Evolutionary conservation across 495 filamentous ascomycete genomes (phyloP), one percentile per base, ranked within the genome.

Genomic region (Darksidea phi): DNA sequence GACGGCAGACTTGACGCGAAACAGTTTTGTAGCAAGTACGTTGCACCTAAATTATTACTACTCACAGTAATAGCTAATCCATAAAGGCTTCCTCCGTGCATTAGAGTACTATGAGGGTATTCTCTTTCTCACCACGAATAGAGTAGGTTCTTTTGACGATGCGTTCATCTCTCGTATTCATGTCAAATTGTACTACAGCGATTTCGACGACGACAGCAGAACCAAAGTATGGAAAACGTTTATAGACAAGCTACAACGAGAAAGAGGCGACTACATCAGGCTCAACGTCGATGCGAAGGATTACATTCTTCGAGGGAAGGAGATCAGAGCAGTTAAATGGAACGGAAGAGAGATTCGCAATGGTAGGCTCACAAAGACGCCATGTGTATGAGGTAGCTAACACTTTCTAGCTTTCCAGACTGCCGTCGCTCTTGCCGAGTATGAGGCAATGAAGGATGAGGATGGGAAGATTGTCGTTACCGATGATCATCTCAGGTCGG

Each of bases 41-140:
- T 38, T 38, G 36, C 7, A 15, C 8, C 15, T 8, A 7, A 38
- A 15, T 8, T 38, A 38, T 15, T 38, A n/a, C n/a, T n/a, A n/a
- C n/a, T n/a, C n/a, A 15, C 36, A 38, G 7, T 38, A 7, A 15
- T 15, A 8, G 36, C 36, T 83, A 21, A 70, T 83, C 0, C 8
- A 15, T 7, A 7, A 7, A 38, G 36, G 15, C 15, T 8, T 38
- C 15, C 36, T 38, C 8, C 36, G 36, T 8, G 7, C 15, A 38
- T 8, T 38, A 38, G 36, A 38, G 15, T 38, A 38, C 36, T 38
- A 38, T 15, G 8, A 38, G 15, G 36, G 36, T 8, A 7, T 38
- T 15, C 36, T 38, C 15, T 38, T 38, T 15, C 36, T 38, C 8
- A 38, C 36, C 8, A 15, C 15, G 36, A 38, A 38, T 38, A 7